Percentiles rank a stretch among this genome's conserved stretches.
These are phyloP conservation scores for Colletotrichum lindemuthianum DNA, from an alignment of 2,329 filamentous ascomycete species.

Conservation along the genomic window DNA sequence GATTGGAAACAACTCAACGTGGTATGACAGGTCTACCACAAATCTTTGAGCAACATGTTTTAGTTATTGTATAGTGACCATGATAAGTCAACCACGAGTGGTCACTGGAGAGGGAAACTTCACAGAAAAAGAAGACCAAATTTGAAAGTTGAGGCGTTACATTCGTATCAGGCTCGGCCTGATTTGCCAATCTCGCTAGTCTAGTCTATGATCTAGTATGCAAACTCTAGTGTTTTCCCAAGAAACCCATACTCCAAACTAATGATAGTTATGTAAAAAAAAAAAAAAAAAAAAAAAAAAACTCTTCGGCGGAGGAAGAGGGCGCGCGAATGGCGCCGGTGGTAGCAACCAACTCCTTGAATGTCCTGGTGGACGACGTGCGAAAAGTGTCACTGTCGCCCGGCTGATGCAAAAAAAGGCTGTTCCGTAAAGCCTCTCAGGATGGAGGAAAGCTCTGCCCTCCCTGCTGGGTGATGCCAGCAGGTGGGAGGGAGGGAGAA, in stretches of 20 bases:
- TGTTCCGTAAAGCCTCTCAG: constrained; percentile 28
- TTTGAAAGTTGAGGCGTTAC: constrained; percentile 12
- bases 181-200: constrained; percentile 23
- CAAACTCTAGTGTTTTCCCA: constrained; percentile 1
- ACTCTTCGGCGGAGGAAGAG: constrained; percentile 25
- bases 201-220: constrained; percentile 4
- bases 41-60: no score
- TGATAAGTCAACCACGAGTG: neutral
- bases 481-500: neutral
- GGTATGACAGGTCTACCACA: no score
- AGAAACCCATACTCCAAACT: constrained; percentile 25
- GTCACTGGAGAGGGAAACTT: neutral
- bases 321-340: constrained; percentile 10
- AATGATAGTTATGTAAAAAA: no score
- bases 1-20: no score
- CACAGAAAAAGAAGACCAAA: neutral
- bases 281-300: constrained; percentile 14
- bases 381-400: constrained; percentile 7
- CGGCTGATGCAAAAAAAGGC: constrained; percentile 23
- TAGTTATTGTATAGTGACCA: no score
- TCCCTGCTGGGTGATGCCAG: constrained; percentile 9
- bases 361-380: constrained; percentile 36
- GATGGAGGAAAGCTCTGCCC: constrained; percentile 31
- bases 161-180: constrained; percentile 31
- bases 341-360: constrained; percentile 30